These are phyloP conservation scores for Kodamaea fukazawae DNA, from an alignment of 805 yeast genomes.

Conservation along the genomic window DNA sequence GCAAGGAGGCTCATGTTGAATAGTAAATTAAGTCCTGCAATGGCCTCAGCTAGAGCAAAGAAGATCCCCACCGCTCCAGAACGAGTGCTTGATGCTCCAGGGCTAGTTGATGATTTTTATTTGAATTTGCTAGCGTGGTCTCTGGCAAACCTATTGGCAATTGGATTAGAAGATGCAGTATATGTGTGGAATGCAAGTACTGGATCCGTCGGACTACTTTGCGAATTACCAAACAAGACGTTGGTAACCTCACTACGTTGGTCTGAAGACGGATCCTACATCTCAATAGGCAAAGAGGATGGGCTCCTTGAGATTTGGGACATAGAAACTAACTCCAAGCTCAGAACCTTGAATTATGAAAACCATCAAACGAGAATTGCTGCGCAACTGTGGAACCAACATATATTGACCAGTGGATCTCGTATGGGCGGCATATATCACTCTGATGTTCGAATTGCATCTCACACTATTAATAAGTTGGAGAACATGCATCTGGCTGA, in stretches of 20 bases:
- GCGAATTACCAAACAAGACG: conserved; percentile 49
- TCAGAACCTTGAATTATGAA: conserved; percentile 75
- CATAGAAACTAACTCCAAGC: conserved; percentile 66
- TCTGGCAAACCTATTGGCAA: conserved; percentile 71
- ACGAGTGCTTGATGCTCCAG: conserved; percentile 94
- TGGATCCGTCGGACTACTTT: conserved; percentile 70
- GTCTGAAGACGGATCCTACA: conserved; percentile 87
- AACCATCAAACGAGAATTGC: conserved; percentile 69
- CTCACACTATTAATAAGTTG: conserved; percentile 64
- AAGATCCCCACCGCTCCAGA: conserved; percentile 86
- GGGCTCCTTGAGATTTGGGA: conserved; percentile 95
- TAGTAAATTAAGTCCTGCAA: conserved; percentile 41
- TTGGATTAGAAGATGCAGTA: conserved; percentile 79
- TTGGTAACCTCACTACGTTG: conserved; percentile 74
- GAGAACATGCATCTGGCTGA: conserved; percentile 68
- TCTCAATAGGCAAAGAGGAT: conserved; percentile 79
- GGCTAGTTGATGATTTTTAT: conserved; percentile 88
- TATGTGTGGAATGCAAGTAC: conserved; percentile 90
- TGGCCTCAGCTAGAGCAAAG: conserved; percentile 67
- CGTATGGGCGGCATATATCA: conserved; percentile 79
- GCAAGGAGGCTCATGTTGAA: conserved; percentile 10
- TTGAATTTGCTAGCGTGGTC: conserved; percentile 89
- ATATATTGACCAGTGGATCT: conserved; percentile 81
- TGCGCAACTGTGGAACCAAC: conserved; percentile 80
- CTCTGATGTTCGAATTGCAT: conserved; percentile 84